phyloP scores from a whole-genome alignment of 1,284 basidiomycete species.

The Athelia psychrophila region DNA sequence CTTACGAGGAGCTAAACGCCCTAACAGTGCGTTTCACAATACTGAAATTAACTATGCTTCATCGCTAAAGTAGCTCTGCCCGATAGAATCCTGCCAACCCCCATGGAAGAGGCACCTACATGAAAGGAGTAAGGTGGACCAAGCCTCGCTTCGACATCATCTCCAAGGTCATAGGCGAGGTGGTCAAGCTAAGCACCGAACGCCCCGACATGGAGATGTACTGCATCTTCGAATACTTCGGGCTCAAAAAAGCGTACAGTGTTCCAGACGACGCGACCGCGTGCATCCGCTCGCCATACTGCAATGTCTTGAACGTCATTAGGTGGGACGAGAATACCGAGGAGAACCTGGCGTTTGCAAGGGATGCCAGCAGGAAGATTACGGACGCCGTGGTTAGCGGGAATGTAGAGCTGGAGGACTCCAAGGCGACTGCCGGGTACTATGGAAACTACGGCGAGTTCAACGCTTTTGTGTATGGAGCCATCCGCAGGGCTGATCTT shows the following conservation, averaged over 20 bases:
- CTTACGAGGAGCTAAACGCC: conserved; percentile 43
- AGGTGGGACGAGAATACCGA: conserved; percentile 33
- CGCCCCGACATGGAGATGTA: neutral
- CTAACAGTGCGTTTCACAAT: conserved; percentile 16
- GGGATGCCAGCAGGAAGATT: conserved; percentile 16
- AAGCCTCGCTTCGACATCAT: conserved; percentile 6
- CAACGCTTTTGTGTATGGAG: neutral
- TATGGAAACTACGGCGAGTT: conserved; percentile 27
- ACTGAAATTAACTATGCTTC: neutral
- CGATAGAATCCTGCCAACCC: conserved; percentile 14
- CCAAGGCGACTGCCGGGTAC: conserved; percentile 8
- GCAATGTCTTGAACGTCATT: conserved; percentile 29
- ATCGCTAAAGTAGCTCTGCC: neutral
- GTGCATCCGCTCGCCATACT: conserved; percentile 30
- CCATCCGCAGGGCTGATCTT: neutral
- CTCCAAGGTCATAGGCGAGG: conserved; percentile 7
- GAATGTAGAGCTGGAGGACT: conserved; percentile 1
- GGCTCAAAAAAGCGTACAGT: conserved; percentile 34
- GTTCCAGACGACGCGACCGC: conserved; percentile 38
- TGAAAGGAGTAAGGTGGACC: conserved; percentile 14
- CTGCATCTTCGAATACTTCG: conserved; percentile 36
- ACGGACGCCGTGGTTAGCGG: conserved; percentile 11
- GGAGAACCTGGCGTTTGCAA: conserved; percentile 24
- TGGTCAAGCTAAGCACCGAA: conserved; percentile 18
- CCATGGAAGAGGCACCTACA: conserved; percentile 18